Evolutionary conservation across 2,329 filamentous ascomycete genomes (phyloP).

Genomic region (Trichoderma breve): DNA sequence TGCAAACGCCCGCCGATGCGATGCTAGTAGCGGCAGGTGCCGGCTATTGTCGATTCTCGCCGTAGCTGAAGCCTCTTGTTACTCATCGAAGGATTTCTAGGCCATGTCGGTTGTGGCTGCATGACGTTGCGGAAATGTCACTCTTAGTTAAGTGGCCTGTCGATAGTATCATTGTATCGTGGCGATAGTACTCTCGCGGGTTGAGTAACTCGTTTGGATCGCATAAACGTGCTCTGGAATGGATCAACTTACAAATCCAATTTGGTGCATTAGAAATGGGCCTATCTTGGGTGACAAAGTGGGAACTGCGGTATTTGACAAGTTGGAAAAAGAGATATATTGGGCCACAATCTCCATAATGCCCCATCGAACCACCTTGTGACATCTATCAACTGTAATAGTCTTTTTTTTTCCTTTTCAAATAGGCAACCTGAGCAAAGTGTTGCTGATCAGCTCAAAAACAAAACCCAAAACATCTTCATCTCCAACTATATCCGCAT

Average conservation of each 20-base stretch:
- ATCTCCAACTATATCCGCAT: not conserved
- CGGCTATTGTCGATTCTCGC: not conserved
- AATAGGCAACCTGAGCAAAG: too few species aligned
- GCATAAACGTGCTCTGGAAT: not conserved
- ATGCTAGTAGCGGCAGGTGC: not conserved
- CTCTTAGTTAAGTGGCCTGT: not conserved
- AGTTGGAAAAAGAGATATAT: not conserved
- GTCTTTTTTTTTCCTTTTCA: not conserved
- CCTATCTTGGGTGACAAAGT: not conserved
- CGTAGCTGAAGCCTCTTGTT: not conserved
- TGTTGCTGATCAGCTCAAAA: not conserved
- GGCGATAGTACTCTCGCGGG: not conserved
- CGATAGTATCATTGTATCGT: not conserved
- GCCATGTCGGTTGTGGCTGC: not conserved
- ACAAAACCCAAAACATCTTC: not conserved
- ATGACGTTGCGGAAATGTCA: not conserved
- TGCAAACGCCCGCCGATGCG: not conserved
- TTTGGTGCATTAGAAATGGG: not conserved
- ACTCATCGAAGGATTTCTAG: not conserved
- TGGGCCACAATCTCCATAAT: not conserved
- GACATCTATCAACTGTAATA: not conserved
- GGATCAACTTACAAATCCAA: conserved; percentile 9
- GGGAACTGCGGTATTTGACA: not conserved
- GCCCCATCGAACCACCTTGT: not conserved
- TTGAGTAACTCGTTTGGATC: not conserved